Evolutionary conservation across 2,329 filamentous ascomycete species (phyloP), one percentile per base, ranked within the genome.

Genomic region (Aspergillus brunneoviolaceus): DNA sequence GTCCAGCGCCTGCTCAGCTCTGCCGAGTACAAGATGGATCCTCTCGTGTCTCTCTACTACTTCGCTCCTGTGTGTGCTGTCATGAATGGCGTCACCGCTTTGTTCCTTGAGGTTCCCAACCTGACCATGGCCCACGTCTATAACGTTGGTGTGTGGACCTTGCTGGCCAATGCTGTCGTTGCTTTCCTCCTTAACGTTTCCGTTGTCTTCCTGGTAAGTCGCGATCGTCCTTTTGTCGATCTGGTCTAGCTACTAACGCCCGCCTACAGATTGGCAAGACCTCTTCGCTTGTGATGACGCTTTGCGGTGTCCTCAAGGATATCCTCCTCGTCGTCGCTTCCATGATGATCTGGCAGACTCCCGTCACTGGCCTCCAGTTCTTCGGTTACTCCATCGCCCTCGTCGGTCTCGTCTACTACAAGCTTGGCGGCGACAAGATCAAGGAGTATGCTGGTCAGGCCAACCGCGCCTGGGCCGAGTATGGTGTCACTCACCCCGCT

Each of bases 21-120:
- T 35, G 84, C 89, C 54, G 90, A 92, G 72, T 88, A 90, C 79
- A 91, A 91, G 81, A 95, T 96, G 91, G 90, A 95, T 71, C 91
- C 91, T 39, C 84, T 96, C 39, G 91, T 95, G 63, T 91, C 90
- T 33, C 84, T 96, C 23, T 96, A 96, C 83, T 96, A 96, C 81
- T 96, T 91, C 72, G 92, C 91, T 0, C 91, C 91, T 5, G 87
- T 92, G 52, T 96, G 91, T 77, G 89, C 90, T 52, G 77, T 88
- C 69, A 92, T 92, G 87, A 96, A 96, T 78, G 80, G 89, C 58
- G 67, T 89, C 42, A 86, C 91, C 35, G 86, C 89, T 62, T 74
- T 91, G 60, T 80, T 89, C 66, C 80, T 86, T n/a, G 91, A 96
- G 77, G 74, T 89, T 2, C 85, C 85, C 39, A 80, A 73, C 42